A percentile compares a stretch with the other conserved stretches of the same genome.
Conservation (phyloP, 2,329 filamentous ascomycete species). For the Acarospora socialis region DNA sequence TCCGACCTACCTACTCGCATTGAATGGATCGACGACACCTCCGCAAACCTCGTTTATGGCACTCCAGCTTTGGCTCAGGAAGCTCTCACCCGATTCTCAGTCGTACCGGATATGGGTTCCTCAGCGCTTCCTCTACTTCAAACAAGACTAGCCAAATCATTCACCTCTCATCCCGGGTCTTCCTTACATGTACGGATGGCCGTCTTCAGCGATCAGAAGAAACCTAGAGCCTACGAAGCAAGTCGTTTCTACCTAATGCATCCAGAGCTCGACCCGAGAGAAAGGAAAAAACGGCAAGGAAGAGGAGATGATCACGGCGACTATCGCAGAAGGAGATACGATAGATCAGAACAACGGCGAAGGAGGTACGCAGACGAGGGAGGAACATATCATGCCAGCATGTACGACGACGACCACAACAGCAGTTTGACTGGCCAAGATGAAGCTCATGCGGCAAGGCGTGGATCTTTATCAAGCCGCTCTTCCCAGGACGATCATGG, state of each 20-base stretch:
- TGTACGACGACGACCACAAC: slow-evolving; percentile 61
- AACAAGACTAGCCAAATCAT: slow-evolving; percentile 52
- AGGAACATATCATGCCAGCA: slow-evolving; percentile 54
- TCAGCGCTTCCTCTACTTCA: slow-evolving; percentile 37
- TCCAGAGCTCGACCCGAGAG: slow-evolving; percentile 69
- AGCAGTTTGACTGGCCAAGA: slow-evolving; percentile 2
- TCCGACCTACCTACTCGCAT: slow-evolving; percentile 44
- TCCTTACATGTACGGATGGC: slow-evolving; percentile 61
- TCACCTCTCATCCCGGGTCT: slow-evolving; percentile 53
- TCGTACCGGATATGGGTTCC: slow-evolving; percentile 19
- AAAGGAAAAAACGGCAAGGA: slow-evolving; percentile 27
- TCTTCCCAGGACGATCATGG: slow-evolving; percentile 11
- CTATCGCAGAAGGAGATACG: slow-evolving; percentile 31
- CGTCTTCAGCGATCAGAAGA: slow-evolving; percentile 63
- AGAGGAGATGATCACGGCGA: slow-evolving; percentile 18
- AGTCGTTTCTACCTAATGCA: slow-evolving; percentile 90
- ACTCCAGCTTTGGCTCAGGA: slow-evolving; percentile 37
- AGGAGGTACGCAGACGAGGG: slow-evolving; percentile 34
- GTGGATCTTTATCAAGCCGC: slow-evolving; percentile 2
- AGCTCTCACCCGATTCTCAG: slow-evolving; percentile 39
- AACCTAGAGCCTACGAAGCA: slow-evolving; percentile 58
- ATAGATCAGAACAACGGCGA: slow-evolving; percentile 27
- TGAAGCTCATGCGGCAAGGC: too few relatives aligned
- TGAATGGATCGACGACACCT: slow-evolving; percentile 92
- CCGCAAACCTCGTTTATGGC: slow-evolving; percentile 71